phyloP scores from a whole-genome alignment of 306 rosid species.

The Crotalaria pallida region DNA sequence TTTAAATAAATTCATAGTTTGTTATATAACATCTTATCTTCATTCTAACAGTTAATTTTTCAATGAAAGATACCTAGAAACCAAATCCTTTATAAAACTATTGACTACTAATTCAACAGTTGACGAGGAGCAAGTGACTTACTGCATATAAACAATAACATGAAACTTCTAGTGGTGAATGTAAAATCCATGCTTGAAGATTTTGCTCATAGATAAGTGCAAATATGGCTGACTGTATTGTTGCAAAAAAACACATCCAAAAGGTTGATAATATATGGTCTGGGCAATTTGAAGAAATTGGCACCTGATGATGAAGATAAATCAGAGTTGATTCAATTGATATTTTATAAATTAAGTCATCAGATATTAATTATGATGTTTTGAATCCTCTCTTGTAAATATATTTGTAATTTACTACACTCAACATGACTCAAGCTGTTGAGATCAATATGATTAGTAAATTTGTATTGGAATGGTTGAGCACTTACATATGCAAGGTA shows the following conservation, averaged over 20 bases:
- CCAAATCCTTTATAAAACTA: too few relatives aligned
- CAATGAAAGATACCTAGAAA: too few relatives aligned
- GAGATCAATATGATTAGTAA: neutral
- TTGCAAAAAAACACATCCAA: slow-evolving; percentile 56
- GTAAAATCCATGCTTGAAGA: slow-evolving; percentile 39
- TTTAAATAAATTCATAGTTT: too few relatives aligned
- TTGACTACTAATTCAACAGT: neutral
- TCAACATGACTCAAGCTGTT: too few relatives aligned
- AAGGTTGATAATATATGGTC: slow-evolving; percentile 50
- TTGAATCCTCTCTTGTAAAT: too few relatives aligned
- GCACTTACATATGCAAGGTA: neutral
- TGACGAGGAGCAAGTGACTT: slow-evolving; percentile 15
- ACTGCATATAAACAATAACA: slow-evolving; percentile 71
- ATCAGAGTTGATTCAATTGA: slow-evolving; percentile 8
- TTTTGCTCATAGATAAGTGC: slow-evolving; percentile 36
- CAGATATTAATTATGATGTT: neutral
- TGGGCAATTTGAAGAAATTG: slow-evolving; percentile 53
- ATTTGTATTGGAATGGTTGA: slow-evolving; percentile 4
- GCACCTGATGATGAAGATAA: slow-evolving; percentile 42
- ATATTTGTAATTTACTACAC: too few relatives aligned
- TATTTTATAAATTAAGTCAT: neutral
- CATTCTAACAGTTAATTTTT: too few relatives aligned
- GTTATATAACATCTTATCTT: too few relatives aligned
- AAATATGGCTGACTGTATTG: slow-evolving; percentile 37
- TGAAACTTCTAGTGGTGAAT: slow-evolving; percentile 37